These are phyloP conservation scores for Phytophthora niederhauseri DNA, from an alignment of 352 stramenopile species.

Conservation along the genomic window DNA sequence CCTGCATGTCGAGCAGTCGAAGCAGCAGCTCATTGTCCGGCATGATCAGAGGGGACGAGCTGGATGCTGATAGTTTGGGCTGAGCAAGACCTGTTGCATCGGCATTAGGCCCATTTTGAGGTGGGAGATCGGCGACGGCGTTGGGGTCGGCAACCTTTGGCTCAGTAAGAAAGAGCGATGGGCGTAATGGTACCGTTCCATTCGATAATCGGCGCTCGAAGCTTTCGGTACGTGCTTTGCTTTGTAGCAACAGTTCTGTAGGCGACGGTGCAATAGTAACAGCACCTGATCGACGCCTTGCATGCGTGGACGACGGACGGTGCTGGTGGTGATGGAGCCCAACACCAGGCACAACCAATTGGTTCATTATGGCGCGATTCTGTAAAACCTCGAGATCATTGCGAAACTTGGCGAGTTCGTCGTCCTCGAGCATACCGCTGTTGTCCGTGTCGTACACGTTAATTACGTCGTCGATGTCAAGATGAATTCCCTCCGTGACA, in stretches of 20 bases:
- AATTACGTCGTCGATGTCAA: conserved; percentile 82
- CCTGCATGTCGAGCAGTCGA: conserved; percentile 64
- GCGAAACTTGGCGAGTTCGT: conserved; percentile 72
- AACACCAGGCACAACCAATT: conserved; percentile 35
- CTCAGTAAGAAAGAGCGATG: not conserved
- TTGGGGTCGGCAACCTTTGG: not conserved
- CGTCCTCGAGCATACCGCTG: conserved; percentile 77
- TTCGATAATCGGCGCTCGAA: conserved; percentile 8
- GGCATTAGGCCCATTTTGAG: conserved; percentile 15
- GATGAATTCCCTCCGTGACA: conserved; percentile 72
- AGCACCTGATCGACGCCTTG: conserved; percentile 20
- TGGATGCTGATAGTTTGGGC: conserved; percentile 7
- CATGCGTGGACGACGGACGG: conserved; percentile 2
- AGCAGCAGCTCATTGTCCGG: conserved; percentile 54
- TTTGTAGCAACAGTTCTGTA: conserved; percentile 31
- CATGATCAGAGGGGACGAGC: conserved; percentile 21
- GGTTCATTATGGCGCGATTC: conserved; percentile 60
- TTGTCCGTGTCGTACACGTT: conserved; percentile 83
- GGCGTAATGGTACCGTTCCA: not conserved
- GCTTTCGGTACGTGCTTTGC: conserved; percentile 26
- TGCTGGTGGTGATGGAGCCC: conserved; percentile 24
- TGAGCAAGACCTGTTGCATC: conserved; percentile 11
- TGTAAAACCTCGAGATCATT: conserved; percentile 76
- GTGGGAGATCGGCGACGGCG: not conserved
- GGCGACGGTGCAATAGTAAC: conserved; percentile 7